Evolutionary conservation across 805 yeast genomes (phyloP).

Genomic region (Yarrowia alimentaria): DNA sequence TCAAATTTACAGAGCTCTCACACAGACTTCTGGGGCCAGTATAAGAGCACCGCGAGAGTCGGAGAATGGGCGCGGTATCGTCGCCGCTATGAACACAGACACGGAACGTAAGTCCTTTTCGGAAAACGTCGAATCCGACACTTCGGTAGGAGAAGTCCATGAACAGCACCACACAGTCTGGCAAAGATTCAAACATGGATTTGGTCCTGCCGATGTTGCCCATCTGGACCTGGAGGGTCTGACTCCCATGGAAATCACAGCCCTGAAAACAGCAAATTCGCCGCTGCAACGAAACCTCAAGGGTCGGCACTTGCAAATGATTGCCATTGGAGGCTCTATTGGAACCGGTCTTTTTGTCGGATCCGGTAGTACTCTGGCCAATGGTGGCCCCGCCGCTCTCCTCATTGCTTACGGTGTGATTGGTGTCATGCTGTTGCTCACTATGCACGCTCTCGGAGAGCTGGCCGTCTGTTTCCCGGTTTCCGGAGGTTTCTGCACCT

Average conservation of each 20-base stretch:
- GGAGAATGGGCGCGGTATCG: too few relatives aligned
- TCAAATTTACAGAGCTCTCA: too few relatives aligned
- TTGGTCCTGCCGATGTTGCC: constrained; percentile 45
- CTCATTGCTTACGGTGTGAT: constrained; percentile 49
- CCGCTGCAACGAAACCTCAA: constrained; percentile 49
- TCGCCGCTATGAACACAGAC: too few relatives aligned
- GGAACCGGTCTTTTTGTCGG: constrained; percentile 66
- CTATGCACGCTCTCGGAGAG: constrained; percentile 63
- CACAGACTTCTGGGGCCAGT: too few relatives aligned
- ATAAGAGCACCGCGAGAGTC: too few relatives aligned
- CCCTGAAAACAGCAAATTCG: constrained; percentile 44
- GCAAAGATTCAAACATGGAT: constrained; percentile 45
- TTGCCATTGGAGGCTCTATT: constrained; percentile 76
- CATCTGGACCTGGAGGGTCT: constrained; percentile 35
- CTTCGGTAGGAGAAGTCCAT: constrained; percentile 11
- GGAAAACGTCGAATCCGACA: constrained; percentile 6
- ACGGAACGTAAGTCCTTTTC: constrained; percentile 10
- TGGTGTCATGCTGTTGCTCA: constrained; percentile 58
- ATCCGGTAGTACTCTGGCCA: constrained; percentile 47
- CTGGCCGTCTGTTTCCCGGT: constrained; percentile 62
- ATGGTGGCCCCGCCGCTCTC: constrained; percentile 53
- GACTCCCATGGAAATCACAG: constrained; percentile 34
- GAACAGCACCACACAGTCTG: constrained; percentile 1
- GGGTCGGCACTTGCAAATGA: constrained; percentile 48
- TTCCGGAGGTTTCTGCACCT: constrained; percentile 57